Base-by-base conservation (phyloP, 2,329 filamentous ascomycete genomes). In the Pseudocercospora fuligena region DNA sequence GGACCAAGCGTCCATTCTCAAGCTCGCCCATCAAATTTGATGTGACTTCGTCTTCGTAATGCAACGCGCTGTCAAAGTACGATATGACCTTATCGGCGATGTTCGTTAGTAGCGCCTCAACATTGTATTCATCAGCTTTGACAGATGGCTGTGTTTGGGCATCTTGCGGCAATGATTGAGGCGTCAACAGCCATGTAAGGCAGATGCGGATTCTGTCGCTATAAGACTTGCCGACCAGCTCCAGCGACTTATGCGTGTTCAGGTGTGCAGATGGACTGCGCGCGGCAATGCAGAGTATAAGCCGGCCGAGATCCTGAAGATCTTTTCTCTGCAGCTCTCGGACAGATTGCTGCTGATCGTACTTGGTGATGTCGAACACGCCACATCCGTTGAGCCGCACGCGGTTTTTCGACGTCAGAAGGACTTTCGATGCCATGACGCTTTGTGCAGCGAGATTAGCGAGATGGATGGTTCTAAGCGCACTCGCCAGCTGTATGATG, bases 381-480 rank as follows among this genome's bases (percentile, higher is more conserved):
- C 90, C 91, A 78, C 94, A 98, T 16, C 91, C 93, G 74, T 92
- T 94, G 49, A 99, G 84, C 33, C 94, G 90, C 69, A 99, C 88
- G 33, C 94, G 90, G 76, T 94, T 95, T 80, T 94, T 97, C 53
- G 93, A 91, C 0, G 94, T 97, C 23, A 98, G 77, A 16, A 99
- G 86, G 65, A 99, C 90, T 78, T 98, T 98, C 80, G 88, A 94
- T 12, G 92, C 86, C 66, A 95, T 92, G 54, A 99, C 88, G 61
- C 94, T 90, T 58, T 94, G 88, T 43, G 94, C 94, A 23, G 95
- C 94, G 47, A 98, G 84, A 21, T 92, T 91, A 63, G 86, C 87
- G 12, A 86, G 85, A 76, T 99, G 95, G 46, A 99, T 94, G 0
- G 91, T 87, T 76, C 92, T 94, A 40, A 99, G 82, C 0, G 92